Evolutionary conservation across 768 basidiomycete genomes (phyloP).

Genomic region (Dioszegia crocea): DNA sequence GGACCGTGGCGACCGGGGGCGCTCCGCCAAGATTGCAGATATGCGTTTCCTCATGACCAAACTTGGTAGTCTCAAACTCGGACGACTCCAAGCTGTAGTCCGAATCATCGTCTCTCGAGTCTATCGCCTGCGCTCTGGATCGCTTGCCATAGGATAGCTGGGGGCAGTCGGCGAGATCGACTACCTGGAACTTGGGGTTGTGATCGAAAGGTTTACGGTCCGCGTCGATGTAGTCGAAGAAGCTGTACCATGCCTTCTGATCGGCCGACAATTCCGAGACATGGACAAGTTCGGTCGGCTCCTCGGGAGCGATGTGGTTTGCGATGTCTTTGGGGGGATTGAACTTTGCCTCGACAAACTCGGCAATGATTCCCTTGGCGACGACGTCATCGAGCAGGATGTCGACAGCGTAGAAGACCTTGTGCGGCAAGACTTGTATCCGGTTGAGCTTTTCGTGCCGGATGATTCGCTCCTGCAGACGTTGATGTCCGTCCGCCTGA

Average conservation of each 20-base stretch:
- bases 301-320: not conserved
- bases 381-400: constrained; percentile 72
- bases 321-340: too few relatives aligned
- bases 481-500: constrained; percentile 86
- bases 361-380: constrained; percentile 70
- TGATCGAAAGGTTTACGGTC: constrained; percentile 60
- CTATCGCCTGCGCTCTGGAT: constrained; percentile 18
- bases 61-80: constrained; percentile 57
- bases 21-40: constrained; percentile 71
- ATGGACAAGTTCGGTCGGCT: not conserved
- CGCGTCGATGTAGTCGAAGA: constrained; percentile 76
- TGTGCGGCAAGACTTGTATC: constrained; percentile 63
- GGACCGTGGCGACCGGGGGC: constrained; percentile 63
- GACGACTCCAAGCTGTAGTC: not conserved
- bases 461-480: constrained; percentile 71
- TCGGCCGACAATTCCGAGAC: constrained; percentile 33
- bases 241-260: constrained; percentile 62
- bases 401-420: constrained; percentile 83
- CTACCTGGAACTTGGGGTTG: constrained; percentile 62
- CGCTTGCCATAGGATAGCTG: constrained; percentile 71
- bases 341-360: constrained; percentile 58
- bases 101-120: constrained; percentile 10
- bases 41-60: constrained; percentile 80
- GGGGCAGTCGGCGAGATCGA: constrained; percentile 72
- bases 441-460: constrained; percentile 59